A percentile compares a stretch with the other conserved stretches of the same genome.
phyloP scores from a whole-genome alignment of 1,284 basidiomycete species.

The Ustilago cynodontis region DNA sequence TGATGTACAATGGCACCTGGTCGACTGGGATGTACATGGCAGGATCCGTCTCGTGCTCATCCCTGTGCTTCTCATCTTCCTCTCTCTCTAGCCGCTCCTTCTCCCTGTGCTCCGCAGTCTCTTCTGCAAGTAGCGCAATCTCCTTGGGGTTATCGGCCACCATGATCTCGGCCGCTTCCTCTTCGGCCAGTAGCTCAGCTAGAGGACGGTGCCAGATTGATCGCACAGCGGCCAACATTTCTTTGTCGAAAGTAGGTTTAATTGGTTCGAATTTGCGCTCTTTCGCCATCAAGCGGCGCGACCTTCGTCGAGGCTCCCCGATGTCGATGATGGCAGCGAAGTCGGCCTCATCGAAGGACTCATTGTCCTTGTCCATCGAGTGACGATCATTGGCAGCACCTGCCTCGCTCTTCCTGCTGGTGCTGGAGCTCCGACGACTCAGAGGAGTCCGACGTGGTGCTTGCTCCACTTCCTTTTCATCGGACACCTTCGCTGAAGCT shows the following conservation, averaged over 20 bases:
- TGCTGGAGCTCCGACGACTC: neutral
- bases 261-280: neutral
- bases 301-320: neutral
- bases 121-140: neutral
- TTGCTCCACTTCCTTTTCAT: neutral
- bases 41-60: neutral
- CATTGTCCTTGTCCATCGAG: neutral
- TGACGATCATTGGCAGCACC: neutral
- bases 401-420: neutral
- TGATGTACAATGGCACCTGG: neutral
- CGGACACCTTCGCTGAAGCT: too few relatives aligned
- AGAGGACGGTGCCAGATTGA: neutral
- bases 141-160: neutral
- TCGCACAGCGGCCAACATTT: neutral
- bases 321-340: neutral
- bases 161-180: conserved; percentile 2
- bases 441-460: neutral
- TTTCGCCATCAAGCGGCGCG: neutral
- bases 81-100: neutral
- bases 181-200: neutral
- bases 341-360: neutral
- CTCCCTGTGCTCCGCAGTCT: neutral
- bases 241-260: neutral
- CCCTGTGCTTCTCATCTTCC: neutral
- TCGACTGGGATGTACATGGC: neutral